These are phyloP conservation scores for Leishmania lainsoni DNA, from an alignment of 208 protist genomes.

Conservation along the genomic window DNA sequence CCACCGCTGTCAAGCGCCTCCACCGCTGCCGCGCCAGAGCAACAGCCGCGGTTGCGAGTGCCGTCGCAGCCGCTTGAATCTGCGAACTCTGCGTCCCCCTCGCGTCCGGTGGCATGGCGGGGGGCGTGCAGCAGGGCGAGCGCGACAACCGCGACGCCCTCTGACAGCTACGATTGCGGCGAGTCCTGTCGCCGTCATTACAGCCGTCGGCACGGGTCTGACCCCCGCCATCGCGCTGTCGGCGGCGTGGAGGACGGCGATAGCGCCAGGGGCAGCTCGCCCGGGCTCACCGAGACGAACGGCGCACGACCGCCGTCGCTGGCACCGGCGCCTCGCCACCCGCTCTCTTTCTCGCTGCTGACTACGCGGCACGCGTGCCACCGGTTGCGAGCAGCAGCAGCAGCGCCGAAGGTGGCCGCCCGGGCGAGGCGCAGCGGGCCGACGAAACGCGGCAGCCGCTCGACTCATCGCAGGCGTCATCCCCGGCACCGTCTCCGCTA, in stretches of 20 bases:
- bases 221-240: neutral
- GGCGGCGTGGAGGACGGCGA: neutral
- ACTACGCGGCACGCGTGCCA: too few species aligned
- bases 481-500: neutral
- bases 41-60: conserved; percentile 4
- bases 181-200: neutral
- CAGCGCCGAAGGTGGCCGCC: neutral
- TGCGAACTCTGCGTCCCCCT: conserved; percentile 1
- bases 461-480: neutral
- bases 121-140: neutral
- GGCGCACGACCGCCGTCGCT: conserved; percentile 21
- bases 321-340: conserved; percentile 13
- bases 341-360: too few species aligned
- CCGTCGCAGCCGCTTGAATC: conserved; percentile 19
- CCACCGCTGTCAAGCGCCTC: neutral
- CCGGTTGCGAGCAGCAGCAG: neutral
- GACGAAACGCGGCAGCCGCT: neutral
- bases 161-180: neutral
- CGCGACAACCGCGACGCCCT: neutral
- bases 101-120: neutral
- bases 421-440: neutral
- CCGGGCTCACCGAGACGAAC: neutral
- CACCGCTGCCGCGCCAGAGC: neutral
- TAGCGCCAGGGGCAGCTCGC: neutral
- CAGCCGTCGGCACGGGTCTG: neutral